A percentile compares a stretch with the other conserved stretches of the same genome.
These are phyloP conservation scores for Coniophora puteana DNA, from an alignment of 1,284 basidiomycete species.

Conservation along the genomic window DNA sequence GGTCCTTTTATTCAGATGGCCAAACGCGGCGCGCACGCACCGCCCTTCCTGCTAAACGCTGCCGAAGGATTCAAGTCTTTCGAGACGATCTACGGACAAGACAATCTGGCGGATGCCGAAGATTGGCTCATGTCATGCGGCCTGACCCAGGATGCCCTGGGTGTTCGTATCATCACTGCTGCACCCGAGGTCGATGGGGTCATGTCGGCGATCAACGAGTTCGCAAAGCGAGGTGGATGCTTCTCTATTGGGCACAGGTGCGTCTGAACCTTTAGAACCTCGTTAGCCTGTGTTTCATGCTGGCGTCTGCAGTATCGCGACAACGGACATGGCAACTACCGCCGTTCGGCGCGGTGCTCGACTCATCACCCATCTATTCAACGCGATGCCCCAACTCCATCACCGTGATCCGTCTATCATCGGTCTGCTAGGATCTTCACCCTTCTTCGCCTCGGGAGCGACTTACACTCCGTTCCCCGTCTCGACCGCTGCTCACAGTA, in stretches of 20 bases:
- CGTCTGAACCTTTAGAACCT: slow-evolving; percentile 11
- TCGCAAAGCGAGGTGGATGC: slow-evolving; percentile 65
- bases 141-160: slow-evolving; percentile 35
- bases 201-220: slow-evolving; percentile 59
- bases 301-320: slow-evolving; percentile 45
- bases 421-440: slow-evolving; percentile 79
- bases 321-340: slow-evolving; percentile 61
- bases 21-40: slow-evolving; percentile 80
- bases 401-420: slow-evolving; percentile 86
- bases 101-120: slow-evolving; percentile 57
- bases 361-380: slow-evolving; percentile 90
- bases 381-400: slow-evolving; percentile 87
- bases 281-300: neutral
- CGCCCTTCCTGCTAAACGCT: slow-evolving; percentile 65
- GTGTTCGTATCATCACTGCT: slow-evolving; percentile 81
- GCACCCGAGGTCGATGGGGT: slow-evolving; percentile 87
- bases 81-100: slow-evolving; percentile 69
- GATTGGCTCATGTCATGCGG: slow-evolving; percentile 58
- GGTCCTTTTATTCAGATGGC: slow-evolving; percentile 82
- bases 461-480: slow-evolving; percentile 24
- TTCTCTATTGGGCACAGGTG: slow-evolving; percentile 88
- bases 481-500: slow-evolving; percentile 10
- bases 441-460: slow-evolving; percentile 43
- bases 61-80: slow-evolving; percentile 58
- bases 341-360: slow-evolving; percentile 71